Evolutionary conservation across 2,329 filamentous ascomycete genomes (phyloP), one percentile per base, ranked within the genome.

Genomic region (Stagonosporopsis chrysanthemi): DNA sequence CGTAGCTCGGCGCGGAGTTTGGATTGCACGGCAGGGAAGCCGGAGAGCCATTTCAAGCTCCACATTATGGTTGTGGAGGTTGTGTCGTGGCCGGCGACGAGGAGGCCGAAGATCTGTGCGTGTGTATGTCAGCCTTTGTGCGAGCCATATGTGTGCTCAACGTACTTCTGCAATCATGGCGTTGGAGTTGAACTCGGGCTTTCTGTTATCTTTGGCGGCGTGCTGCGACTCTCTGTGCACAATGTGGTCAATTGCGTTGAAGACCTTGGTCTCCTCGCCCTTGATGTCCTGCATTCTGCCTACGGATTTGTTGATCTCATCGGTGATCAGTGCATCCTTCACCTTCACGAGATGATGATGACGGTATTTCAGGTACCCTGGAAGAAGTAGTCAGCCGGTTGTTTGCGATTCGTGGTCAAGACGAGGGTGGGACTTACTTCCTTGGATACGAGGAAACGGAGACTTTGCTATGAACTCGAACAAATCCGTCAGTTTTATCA

Each of bases 41-140:
- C 65, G n/a, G 74, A 66, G 5, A 81, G 69, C 51, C 68, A 66
- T 47, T 81, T 81, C 9, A 81, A 39, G 1, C 61, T 72, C 79
- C 80, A 81, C 31, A 61, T 58, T 0, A 81, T 61, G 0, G 78
- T 78, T 7, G 75, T 79, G 11, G 76, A 71, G 0, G 77, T 81
- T 0, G 80, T 82, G 44, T 83, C 80, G 55, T 81, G 77, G n/a
- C 79, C 81, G 44, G 77, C 75, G n/a, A 77, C 56, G 2, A 77
- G 57, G 55, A 75, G 74, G 2, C 70, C 74, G 35, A 72, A 75
- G 1, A 76, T 55, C 62, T 77, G 24, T 6, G 63, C 6, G 22
- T 7, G 7, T 31, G 24, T 44, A 4, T 14, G 42, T 12, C 9
- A 41, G 14, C 4, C 4, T 33, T n/a, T 4, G 14, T 33, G 5